Conservation (phyloP, 352 stramenopile species). For the Phytophthora tentaculata region DNA sequence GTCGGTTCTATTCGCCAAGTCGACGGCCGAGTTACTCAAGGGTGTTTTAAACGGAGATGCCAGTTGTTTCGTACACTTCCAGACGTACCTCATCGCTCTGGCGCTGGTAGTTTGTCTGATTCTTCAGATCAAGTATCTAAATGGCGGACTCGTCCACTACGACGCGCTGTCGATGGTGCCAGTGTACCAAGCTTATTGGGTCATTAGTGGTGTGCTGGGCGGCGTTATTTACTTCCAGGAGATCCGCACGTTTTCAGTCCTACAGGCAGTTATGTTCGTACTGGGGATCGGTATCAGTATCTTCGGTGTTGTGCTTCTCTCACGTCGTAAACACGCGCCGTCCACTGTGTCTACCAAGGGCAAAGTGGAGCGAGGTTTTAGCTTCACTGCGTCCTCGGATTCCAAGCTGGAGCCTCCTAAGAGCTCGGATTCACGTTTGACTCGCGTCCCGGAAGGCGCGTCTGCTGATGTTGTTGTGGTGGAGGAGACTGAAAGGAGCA, state of each 20-base stretch:
- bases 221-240: constrained; percentile 94
- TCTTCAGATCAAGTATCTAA: constrained; percentile 84
- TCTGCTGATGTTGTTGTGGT: constrained; percentile 5
- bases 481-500: constrained; percentile 12
- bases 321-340: constrained; percentile 64
- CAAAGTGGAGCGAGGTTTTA: constrained; percentile 71
- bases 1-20: constrained; percentile 90
- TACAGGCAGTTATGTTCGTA: constrained; percentile 86
- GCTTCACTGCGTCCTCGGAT: constrained; percentile 54
- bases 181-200: constrained; percentile 91
- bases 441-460: constrained; percentile 20
- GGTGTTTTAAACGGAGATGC: constrained; percentile 68
- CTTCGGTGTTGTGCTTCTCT: constrained; percentile 84
- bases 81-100: constrained; percentile 73
- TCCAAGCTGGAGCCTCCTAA: constrained; percentile 16
- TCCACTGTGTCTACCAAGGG: constrained; percentile 45
- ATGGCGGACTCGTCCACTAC: constrained; percentile 76
- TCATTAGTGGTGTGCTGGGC: constrained; percentile 88
- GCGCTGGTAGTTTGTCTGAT: constrained; percentile 67
- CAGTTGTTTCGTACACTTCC: constrained; percentile 58
- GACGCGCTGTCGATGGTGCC: constrained; percentile 86
- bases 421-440: constrained; percentile 19
- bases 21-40: constrained; percentile 78
- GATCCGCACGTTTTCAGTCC: constrained; percentile 74
- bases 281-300: constrained; percentile 83